Percentiles rank a stretch among this genome's conserved stretches.
These are phyloP conservation scores for Aureobasidium sp. DNA, from an alignment of 2,329 filamentous ascomycete species.

Conservation along the genomic window DNA sequence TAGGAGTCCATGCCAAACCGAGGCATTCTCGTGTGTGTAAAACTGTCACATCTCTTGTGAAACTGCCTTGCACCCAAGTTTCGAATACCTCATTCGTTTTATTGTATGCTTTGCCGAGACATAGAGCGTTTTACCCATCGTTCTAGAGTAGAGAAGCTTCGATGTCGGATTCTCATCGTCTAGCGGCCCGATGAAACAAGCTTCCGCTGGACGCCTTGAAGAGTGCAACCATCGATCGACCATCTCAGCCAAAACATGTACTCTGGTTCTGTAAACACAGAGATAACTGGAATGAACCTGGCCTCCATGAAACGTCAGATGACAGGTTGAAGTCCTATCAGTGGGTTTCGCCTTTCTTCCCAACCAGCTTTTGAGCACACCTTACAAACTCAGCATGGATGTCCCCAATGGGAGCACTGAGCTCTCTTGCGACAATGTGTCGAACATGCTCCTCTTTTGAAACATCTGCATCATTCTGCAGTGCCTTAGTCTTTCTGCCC, in stretches of 20 bases:
- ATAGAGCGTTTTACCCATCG: background rate
- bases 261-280: too few relatives aligned
- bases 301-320: background rate
- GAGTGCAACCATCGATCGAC: background rate
- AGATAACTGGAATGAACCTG: background rate
- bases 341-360: conserved; percentile 14
- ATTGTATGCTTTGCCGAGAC: background rate
- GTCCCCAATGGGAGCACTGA: conserved; percentile 11
- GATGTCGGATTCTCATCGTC: background rate
- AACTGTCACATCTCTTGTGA: background rate
- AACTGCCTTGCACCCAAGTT: background rate
- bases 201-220: background rate
- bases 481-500: conserved; percentile 34
- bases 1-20: background rate
- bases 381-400: conserved; percentile 14
- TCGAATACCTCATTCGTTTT: background rate
- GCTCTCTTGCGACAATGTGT: conserved; percentile 12
- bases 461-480: background rate
- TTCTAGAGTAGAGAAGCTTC: background rate
- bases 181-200: background rate
- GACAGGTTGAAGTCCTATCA: background rate
- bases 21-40: background rate
- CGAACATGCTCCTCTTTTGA: conserved; percentile 9
- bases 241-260: background rate
- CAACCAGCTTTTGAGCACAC: conserved; percentile 14